Percentiles rank a stretch among this genome's conserved stretches.
Conservation (phyloP, 2,329 filamentous ascomycete species). For the Fusarium oxysporum region DNA sequence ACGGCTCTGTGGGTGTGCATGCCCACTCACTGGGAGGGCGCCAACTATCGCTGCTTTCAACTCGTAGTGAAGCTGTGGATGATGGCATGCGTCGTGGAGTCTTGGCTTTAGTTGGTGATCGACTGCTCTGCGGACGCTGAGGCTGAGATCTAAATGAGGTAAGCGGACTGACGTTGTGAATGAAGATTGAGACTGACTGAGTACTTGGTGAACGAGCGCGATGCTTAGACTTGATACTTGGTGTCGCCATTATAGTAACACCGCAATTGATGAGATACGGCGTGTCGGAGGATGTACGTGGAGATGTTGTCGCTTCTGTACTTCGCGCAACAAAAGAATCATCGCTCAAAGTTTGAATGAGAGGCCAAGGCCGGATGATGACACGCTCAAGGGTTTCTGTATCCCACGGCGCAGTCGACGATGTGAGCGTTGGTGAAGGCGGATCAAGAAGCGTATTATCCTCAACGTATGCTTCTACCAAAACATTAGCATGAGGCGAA, state of each 20-base stretch:
- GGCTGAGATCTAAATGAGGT: constrained; percentile 11
- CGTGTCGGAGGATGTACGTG: constrained; percentile 7
- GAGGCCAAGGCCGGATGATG: constrained; percentile 14
- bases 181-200: neutral
- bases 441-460: neutral
- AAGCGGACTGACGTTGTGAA: neutral
- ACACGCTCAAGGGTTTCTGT: neutral
- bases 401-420: constrained; percentile 1
- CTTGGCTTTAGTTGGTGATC: neutral
- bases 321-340: constrained; percentile 33
- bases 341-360: constrained; percentile 28
- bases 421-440: neutral
- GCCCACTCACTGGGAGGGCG: constrained; percentile 25
- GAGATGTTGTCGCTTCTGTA: constrained; percentile 25
- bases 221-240: constrained; percentile 2
- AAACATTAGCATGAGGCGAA: neutral
- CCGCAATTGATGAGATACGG: constrained; percentile 24
- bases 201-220: neutral
- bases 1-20: constrained; percentile 23
- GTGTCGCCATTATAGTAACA: constrained; percentile 26
- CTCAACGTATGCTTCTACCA: neutral
- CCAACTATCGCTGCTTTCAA: constrained; percentile 19
- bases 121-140: constrained; percentile 14
- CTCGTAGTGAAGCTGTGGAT: constrained; percentile 2
- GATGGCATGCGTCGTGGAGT: constrained; percentile 22